These are phyloP conservation scores for Globisporangium viniferum DNA, from an alignment of 352 stramenopile species.

Conservation along the genomic window DNA sequence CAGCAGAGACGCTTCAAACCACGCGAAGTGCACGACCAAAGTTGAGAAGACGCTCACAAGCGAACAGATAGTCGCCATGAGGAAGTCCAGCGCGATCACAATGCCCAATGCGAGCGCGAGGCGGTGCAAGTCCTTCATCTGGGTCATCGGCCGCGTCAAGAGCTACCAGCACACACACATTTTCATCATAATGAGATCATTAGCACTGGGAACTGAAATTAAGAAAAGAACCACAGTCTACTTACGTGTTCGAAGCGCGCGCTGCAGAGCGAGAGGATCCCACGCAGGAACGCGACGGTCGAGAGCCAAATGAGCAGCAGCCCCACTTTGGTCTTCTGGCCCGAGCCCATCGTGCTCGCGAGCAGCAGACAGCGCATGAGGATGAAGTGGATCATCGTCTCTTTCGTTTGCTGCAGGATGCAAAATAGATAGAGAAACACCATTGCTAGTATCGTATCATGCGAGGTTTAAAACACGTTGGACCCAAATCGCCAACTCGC, in stretches of 20 bases:
- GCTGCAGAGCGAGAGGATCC: constrained; percentile 56
- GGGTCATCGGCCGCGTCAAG: constrained; percentile 59
- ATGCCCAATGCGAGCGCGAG: constrained; percentile 41
- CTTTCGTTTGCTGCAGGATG: constrained; percentile 58
- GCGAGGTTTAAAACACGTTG: too few relatives aligned
- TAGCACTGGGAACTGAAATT: background rate
- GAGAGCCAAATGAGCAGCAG: constrained; percentile 69
- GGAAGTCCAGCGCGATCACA: constrained; percentile 40
- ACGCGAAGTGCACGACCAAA: constrained; percentile 64
- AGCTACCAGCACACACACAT: constrained; percentile 28
- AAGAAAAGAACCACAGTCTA: background rate
- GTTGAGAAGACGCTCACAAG: constrained; percentile 40
- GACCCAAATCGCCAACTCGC: too few relatives aligned
- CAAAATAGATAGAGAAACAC: background rate
- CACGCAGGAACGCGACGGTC: constrained; percentile 52
- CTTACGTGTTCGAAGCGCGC: constrained; percentile 61
- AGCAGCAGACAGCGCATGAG: constrained; percentile 73
- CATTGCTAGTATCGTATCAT: too few relatives aligned
- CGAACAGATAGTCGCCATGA: constrained; percentile 37
- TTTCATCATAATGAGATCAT: background rate
- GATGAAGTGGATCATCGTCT: constrained; percentile 74
- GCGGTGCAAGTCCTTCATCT: constrained; percentile 49
- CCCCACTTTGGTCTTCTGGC: constrained; percentile 34
- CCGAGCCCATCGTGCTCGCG: constrained; percentile 57
- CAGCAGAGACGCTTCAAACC: constrained; percentile 70